Conservation (phyloP, 345 rosid genomes). For the Syzygium jambos region DNA sequence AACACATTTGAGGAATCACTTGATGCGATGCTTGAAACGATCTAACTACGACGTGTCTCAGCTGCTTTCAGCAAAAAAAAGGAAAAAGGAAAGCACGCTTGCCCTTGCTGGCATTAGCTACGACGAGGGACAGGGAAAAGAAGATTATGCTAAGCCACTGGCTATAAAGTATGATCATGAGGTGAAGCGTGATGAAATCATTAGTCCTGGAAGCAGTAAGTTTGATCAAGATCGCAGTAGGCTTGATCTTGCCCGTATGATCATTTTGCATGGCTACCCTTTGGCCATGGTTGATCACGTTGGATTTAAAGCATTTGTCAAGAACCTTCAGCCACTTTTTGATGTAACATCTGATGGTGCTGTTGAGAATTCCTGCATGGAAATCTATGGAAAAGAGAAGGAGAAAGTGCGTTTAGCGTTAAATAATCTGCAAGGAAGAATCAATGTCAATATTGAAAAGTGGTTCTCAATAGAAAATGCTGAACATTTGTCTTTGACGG, state of each 20-base stretch:
- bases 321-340: conserved; percentile 85
- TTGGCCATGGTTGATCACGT: conserved; percentile 79
- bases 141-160: conserved; percentile 52
- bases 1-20: conserved; percentile 87
- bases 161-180: conserved; percentile 60
- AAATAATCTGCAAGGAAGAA: conserved; percentile 55
- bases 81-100: conserved; percentile 59
- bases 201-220: conserved; percentile 55
- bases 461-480: conserved; percentile 63
- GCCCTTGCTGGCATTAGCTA: conserved; percentile 41
- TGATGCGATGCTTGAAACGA: conserved; percentile 84
- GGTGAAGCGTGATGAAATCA: conserved; percentile 57
- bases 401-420: conserved; percentile 54
- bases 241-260: conserved; percentile 89
- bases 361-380: conserved; percentile 62
- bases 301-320: conserved; percentile 82
- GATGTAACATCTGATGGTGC: conserved; percentile 50
- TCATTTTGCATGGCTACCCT: conserved; percentile 76
- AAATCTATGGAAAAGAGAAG: conserved; percentile 73
- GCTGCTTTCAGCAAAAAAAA: conserved; percentile 64
- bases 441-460: conserved; percentile 66
- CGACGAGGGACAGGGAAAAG: conserved; percentile 66
- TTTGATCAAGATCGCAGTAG: conserved; percentile 74
- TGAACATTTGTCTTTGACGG: conserved; percentile 53
- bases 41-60: conserved; percentile 83